Conservation (phyloP, 2,329 filamentous ascomycete genomes). For the Juglanconis oblonga region DNA sequence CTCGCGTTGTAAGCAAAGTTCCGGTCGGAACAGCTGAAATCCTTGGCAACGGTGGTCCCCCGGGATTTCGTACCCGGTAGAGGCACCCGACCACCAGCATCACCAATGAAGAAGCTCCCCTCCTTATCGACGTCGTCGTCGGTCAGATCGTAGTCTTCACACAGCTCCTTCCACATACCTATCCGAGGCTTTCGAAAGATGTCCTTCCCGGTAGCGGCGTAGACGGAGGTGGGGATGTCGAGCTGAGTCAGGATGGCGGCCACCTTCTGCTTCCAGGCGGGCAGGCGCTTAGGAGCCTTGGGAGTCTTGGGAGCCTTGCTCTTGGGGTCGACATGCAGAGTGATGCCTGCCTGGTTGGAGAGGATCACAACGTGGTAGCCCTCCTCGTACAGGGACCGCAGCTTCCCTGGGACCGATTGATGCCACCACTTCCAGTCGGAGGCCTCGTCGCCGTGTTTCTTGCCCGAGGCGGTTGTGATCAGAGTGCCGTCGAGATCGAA, state of each 20-base stretch:
- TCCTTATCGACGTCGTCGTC: conserved; percentile 62
- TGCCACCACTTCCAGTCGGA: conserved; percentile 97
- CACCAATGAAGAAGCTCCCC: conserved; percentile 81
- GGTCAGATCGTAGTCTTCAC: conserved; percentile 57
- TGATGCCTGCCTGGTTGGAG: conserved; percentile 86
- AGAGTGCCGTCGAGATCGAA: conserved; percentile 87
- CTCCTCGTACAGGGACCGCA: conserved; percentile 63
- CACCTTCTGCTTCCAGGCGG: conserved; percentile 81
- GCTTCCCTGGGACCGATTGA: conserved; percentile 59
- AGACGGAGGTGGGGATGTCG: conserved; percentile 73
- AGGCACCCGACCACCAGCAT: conserved; percentile 67
- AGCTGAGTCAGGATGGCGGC: conserved; percentile 66
- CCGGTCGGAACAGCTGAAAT: conserved; percentile 66
- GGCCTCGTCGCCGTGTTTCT: conserved; percentile 67
- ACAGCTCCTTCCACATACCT: conserved; percentile 78
- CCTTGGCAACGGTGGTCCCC: conserved; percentile 39
- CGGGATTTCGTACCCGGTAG: conserved; percentile 24
- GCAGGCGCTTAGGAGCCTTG: conserved; percentile 61
- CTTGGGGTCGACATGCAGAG: conserved; percentile 71
- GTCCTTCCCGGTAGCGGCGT: conserved; percentile 83
- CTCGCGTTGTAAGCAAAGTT: conserved; percentile 85
- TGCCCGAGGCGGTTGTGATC: conserved; percentile 76
- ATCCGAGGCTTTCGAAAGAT: conserved; percentile 80
- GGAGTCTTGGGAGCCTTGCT: conserved; percentile 51
- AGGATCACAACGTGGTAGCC: conserved; percentile 75